Base-by-base conservation (phyloP, 129 eudicot species). In the Escallonia rubra region DNA sequence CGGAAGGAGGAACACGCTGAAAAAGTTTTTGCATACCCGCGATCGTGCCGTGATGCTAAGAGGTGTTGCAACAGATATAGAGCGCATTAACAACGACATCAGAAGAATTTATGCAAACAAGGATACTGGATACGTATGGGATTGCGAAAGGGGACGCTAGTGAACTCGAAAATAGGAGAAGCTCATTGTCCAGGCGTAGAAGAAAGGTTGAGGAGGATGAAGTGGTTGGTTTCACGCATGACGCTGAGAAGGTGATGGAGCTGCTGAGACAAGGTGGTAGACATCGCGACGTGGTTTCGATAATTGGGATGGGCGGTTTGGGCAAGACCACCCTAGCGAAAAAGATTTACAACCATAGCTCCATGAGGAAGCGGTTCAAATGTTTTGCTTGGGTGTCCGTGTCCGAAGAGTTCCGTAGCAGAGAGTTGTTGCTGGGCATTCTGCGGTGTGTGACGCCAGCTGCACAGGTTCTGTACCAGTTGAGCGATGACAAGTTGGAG, bases 401-500 rank as follows among this genome's bases (percentile, higher is more conserved):
- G 10, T 6, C 51, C 6, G 10, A 47, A 6, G 0, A 47, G 51
- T 47, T 47, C 6, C 51, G 51, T 6, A 47, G 51, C 34, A 47
- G 10, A 47, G 51, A 47, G 51, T 47, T 47, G 51, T 10, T 47
- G 51, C 51, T 47, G 51, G 10, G 10, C 51, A 47, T 47, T 47
- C 2, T 47, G 51, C 51, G 51, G 10, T 5, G 10, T 10, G 51
- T 47, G 51, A 47, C 10, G 51, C 51, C 51, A 47, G 6, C 51
- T 47, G 6, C 51, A 5, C 0, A 47, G 6, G 51, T 5, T 47
- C 51, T 6, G 2, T 47, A 47, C 10, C 51, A 47, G 51, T 5
- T 10, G 51, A 47, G 6, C 8, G 10, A 47, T 47, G 77, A 77
- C 23, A 16, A 39, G 42, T 62, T 78, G 47, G 66, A 43, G 4